phyloP scores from a whole-genome alignment of 805 yeast genomes.

The Barnettozyma sucrosica region DNA sequence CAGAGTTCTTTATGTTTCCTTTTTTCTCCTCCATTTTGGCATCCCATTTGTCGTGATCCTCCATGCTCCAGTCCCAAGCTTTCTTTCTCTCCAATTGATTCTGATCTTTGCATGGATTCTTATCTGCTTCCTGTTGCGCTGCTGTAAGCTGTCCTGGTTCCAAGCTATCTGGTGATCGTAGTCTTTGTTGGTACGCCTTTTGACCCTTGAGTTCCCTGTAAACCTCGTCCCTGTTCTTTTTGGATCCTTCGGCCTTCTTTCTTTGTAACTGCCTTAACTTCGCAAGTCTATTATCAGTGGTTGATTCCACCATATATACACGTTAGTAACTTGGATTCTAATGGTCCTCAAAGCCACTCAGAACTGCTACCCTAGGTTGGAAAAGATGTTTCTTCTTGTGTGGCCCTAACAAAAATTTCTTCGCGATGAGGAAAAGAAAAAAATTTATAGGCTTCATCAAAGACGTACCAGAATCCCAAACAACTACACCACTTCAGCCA shows the following conservation, averaged over 20 bases:
- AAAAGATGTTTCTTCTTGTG: background rate
- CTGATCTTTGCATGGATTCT: conserved; percentile 23
- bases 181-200: conserved; percentile 20
- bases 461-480: background rate
- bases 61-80: conserved; percentile 54
- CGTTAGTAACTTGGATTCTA: background rate
- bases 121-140: conserved; percentile 29
- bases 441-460: background rate
- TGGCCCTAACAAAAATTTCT: background rate
- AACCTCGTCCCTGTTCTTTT: conserved; percentile 33
- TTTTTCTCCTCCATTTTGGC: conserved; percentile 29
- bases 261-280: conserved; percentile 27
- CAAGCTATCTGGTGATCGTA: conserved; percentile 28
- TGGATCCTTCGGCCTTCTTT: conserved; percentile 26
- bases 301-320: background rate
- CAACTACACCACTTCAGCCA: background rate
- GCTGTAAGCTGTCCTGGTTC: conserved; percentile 28
- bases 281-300: conserved; percentile 12
- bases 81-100: conserved; percentile 40
- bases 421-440: conserved; percentile 1
- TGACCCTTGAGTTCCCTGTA: conserved; percentile 29
- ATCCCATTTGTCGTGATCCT: conserved; percentile 63
- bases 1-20: conserved; percentile 28
- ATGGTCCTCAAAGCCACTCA: background rate
- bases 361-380: background rate